Conservation (phyloP, 305 asterid genomes). For the Lippia alba region DNA sequence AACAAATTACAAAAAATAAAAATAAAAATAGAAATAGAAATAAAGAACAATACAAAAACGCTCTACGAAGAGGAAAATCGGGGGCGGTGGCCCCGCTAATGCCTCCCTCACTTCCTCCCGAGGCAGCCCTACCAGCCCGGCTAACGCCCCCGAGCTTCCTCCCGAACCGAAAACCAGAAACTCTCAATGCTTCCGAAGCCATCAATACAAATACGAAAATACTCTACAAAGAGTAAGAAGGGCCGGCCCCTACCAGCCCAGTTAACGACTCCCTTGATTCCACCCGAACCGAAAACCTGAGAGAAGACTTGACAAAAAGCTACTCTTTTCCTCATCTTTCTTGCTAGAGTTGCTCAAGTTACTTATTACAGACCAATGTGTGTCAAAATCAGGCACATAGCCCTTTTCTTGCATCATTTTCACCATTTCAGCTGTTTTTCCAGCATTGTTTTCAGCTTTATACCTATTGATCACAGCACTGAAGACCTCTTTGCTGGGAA, state of each 20-base stretch:
- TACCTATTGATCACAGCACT: slow-evolving; percentile 52
- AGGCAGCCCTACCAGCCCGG: too few relatives aligned
- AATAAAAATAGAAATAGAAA: too few relatives aligned
- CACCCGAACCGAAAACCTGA: slow-evolving; percentile 62
- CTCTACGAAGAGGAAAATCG: too few relatives aligned
- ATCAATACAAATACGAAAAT: too few relatives aligned
- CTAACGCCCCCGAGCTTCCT: too few relatives aligned
- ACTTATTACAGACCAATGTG: slow-evolving; percentile 87
- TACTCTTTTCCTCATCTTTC: slow-evolving; percentile 34
- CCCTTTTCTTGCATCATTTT: slow-evolving; percentile 77
- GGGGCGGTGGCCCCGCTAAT: too few relatives aligned
- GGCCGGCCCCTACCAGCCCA: slow-evolving; percentile 23
- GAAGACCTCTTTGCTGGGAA: slow-evolving; percentile 68
- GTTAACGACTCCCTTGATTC: slow-evolving; percentile 35
- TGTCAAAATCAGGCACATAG: slow-evolving; percentile 72
- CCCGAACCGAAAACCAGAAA: too few relatives aligned
- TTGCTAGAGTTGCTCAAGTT: slow-evolving; percentile 52
- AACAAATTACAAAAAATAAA: too few relatives aligned
- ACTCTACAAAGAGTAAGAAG: too few relatives aligned
- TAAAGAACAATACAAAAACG: too few relatives aligned
- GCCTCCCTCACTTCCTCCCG: too few relatives aligned
- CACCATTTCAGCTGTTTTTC: slow-evolving; percentile 61
- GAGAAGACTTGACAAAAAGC: slow-evolving; percentile 72
- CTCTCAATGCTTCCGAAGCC: too few relatives aligned
- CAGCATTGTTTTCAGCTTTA: slow-evolving; percentile 47